These are phyloP conservation scores for Aspergillus bombycis DNA, from an alignment of 2,329 filamentous ascomycete species.

Conservation along the genomic window DNA sequence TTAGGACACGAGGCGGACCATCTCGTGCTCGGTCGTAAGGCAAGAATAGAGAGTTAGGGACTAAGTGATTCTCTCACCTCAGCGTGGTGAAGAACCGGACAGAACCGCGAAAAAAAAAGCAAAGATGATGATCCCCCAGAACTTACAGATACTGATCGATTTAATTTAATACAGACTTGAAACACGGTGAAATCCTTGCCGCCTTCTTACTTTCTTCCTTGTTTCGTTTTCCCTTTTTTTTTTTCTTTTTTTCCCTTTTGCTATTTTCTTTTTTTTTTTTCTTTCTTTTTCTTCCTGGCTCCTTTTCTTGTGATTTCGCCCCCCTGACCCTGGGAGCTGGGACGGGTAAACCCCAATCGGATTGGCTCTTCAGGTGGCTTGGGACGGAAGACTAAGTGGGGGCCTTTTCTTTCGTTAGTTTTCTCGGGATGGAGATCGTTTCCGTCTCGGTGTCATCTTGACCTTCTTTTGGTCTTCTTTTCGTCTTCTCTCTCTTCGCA, in stretches of 20 bases:
- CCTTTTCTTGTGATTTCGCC: not conserved
- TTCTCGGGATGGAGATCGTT: conserved; percentile 3
- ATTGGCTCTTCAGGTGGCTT: not conserved
- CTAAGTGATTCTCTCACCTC: not conserved
- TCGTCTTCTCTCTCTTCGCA: not conserved
- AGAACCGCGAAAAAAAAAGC: not conserved
- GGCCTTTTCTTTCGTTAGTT: not conserved
- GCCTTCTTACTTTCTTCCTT: not conserved
- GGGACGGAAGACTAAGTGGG: conserved; percentile 3
- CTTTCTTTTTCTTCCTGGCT: not conserved
- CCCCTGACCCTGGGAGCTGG: conserved; percentile 2
- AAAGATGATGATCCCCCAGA: not conserved
- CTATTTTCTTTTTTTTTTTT: not conserved
- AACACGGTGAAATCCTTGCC: not conserved
- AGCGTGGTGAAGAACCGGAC: not conserved
- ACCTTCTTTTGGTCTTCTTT: conserved; percentile 4
- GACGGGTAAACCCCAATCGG: not conserved
- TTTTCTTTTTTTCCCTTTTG: not conserved
- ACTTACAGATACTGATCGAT: not conserved
- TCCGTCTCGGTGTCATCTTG: not conserved
- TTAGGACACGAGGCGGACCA: not conserved
- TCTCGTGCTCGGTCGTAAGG: not conserved
- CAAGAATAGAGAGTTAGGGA: not conserved
- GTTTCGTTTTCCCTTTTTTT: not conserved
- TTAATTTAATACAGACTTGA: not conserved